phyloP scores from a whole-genome alignment of 768 basidiomycete genomes.

The Gelatoporia subvermispora region DNA sequence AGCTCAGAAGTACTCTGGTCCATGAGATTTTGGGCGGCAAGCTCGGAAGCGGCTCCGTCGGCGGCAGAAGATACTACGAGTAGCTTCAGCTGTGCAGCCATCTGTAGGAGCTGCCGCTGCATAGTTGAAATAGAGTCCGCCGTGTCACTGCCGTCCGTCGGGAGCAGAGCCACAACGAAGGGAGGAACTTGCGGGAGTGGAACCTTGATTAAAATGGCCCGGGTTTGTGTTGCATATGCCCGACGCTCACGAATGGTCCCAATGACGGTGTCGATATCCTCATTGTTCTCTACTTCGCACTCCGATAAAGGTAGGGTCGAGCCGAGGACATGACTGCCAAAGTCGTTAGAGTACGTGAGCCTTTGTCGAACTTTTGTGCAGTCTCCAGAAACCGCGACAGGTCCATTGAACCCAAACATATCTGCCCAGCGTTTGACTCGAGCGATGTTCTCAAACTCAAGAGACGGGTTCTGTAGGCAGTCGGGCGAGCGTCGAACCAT shows the following conservation, averaged over 20 bases:
- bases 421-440: slow-evolving; percentile 22
- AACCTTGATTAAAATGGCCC: slow-evolving; percentile 25
- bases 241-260: slow-evolving; percentile 12
- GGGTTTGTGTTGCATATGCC: slow-evolving; percentile 21
- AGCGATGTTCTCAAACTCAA: slow-evolving; percentile 24
- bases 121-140: slow-evolving; percentile 16
- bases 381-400: slow-evolving; percentile 22
- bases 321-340: slow-evolving; percentile 24
- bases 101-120: too few relatives aligned
- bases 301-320: slow-evolving; percentile 15
- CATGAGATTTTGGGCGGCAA: slow-evolving; percentile 19
- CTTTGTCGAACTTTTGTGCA: slow-evolving; percentile 25
- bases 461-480: slow-evolving; percentile 19
- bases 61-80: slow-evolving; percentile 15
- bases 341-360: slow-evolving; percentile 22
- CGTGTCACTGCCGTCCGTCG: slow-evolving; percentile 21
- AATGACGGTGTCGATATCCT: slow-evolving; percentile 24
- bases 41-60: slow-evolving; percentile 21
- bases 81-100: slow-evolving; percentile 15
- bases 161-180: slow-evolving; percentile 18
- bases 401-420: slow-evolving; percentile 16
- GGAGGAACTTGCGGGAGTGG: slow-evolving; percentile 21
- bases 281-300: slow-evolving; percentile 17
- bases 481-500: slow-evolving; percentile 20
- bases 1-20: slow-evolving; percentile 8